phyloP scores from a whole-genome alignment of 352 stramenopile species.

The Blastocystis hominis region DNA sequence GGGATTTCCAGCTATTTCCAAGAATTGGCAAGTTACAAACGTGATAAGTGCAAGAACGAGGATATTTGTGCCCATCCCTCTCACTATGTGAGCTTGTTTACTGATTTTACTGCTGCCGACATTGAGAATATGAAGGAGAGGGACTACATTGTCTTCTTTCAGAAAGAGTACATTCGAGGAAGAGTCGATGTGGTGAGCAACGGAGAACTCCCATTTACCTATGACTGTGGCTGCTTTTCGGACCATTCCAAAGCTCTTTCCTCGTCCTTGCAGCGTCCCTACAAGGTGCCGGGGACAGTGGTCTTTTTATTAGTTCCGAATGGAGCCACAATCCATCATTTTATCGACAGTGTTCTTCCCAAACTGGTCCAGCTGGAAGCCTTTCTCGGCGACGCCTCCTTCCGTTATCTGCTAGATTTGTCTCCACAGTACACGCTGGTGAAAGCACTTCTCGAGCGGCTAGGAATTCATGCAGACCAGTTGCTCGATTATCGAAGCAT shows the following conservation, averaged over 20 bases:
- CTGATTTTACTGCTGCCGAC: not conserved
- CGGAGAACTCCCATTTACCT: not conserved
- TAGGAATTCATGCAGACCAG: conserved; percentile 12
- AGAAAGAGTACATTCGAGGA: conserved; percentile 9
- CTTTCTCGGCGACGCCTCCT: not conserved
- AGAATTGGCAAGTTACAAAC: conserved; percentile 3
- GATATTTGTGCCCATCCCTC: conserved; percentile 34
- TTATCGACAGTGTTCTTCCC: conserved; percentile 30
- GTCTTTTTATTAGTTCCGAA: conserved; percentile 25
- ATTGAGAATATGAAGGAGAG: not conserved
- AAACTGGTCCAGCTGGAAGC: conserved; percentile 53
- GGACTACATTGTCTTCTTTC: conserved; percentile 40
- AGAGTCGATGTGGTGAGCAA: not conserved
- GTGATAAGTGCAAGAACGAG: not conserved
- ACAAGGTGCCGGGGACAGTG: not conserved
- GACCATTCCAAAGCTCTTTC: not conserved
- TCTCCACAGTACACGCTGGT: conserved; percentile 13
- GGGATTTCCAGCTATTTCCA: not conserved
- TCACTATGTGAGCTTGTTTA: conserved; percentile 5
- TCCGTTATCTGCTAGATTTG: conserved; percentile 26
- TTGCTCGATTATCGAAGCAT: not conserved
- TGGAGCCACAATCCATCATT: conserved; percentile 39
- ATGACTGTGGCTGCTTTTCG: conserved; percentile 9
- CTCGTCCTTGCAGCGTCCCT: not conserved
- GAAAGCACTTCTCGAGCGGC: not conserved